Percentiles rank a stretch among this genome's conserved stretches.
Evolutionary conservation across 345 rosid species (phyloP).

Genomic region (Dovyalis caffra): DNA sequence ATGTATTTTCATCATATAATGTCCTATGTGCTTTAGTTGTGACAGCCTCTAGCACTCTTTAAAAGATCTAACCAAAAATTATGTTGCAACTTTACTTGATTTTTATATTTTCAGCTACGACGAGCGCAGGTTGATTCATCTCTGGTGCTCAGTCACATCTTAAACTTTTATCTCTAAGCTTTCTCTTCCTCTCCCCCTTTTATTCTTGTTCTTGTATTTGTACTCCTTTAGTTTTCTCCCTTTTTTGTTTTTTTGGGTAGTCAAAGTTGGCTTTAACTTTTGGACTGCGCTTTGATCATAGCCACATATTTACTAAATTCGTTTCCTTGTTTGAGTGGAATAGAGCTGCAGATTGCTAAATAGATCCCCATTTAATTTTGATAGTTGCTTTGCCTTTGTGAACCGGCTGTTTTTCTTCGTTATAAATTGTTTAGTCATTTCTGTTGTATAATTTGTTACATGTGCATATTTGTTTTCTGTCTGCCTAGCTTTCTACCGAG

Average conservation of each 20-base stretch:
- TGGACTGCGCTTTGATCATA: neutral
- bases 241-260: neutral
- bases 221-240: neutral
- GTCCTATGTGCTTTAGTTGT: no score
- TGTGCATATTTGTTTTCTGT: constrained; percentile 8
- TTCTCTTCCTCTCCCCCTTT: neutral
- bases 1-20: no score
- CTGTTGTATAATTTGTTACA: neutral
- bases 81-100: no score
- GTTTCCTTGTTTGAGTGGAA: neutral
- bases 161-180: neutral
- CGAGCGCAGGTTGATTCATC: neutral
- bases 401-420: neutral
- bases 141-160: neutral
- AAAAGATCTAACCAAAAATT: no score
- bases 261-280: neutral
- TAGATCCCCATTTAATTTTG: no score
- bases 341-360: neutral
- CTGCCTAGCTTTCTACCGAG: constrained; percentile 63
- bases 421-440: neutral
- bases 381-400: neutral
- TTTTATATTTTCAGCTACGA: no score
- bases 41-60: no score
- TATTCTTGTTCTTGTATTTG: neutral
- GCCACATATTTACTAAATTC: neutral